Evolutionary conservation across 306 rosid genomes (phyloP).

Genomic region (Quercus ilex): DNA sequence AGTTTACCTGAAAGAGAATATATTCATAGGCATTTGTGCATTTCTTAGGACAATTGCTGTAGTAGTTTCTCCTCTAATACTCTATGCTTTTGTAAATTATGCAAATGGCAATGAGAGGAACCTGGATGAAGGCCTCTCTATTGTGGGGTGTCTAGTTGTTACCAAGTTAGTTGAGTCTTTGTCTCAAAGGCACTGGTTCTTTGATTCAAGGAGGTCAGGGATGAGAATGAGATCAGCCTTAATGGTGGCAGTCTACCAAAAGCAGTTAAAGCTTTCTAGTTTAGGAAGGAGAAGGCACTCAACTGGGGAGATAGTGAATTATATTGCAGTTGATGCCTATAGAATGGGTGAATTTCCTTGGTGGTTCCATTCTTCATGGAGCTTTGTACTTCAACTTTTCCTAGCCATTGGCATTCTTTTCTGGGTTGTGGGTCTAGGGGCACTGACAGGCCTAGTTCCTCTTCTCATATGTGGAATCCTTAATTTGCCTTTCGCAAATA

Average conservation of each 20-base stretch:
- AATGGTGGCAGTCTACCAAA: too few relatives aligned
- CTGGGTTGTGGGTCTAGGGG: too few relatives aligned
- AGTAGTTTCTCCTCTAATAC: constrained; percentile 54
- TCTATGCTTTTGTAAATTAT: constrained; percentile 65
- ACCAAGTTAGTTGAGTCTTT: constrained; percentile 11
- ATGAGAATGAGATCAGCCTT: too few relatives aligned
- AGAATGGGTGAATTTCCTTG: constrained; percentile 81
- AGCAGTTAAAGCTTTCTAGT: constrained; percentile 65
- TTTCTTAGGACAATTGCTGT: constrained; percentile 50
- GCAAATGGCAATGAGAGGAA: constrained; percentile 29
- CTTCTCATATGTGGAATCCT: too few relatives aligned
- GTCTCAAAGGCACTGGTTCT: too few relatives aligned
- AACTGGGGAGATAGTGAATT: constrained; percentile 72
- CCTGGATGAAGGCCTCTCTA: constrained; percentile 43
- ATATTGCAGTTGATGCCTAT: constrained; percentile 76
- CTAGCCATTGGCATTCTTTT: too few relatives aligned
- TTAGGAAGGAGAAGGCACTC: constrained; percentile 58
- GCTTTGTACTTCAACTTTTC: too few relatives aligned
- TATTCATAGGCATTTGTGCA: constrained; percentile 41
- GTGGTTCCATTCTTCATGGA: constrained; percentile 53
- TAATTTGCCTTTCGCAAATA: too few relatives aligned
- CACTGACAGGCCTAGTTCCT: too few relatives aligned
- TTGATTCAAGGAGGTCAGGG: too few relatives aligned
- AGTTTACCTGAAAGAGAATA: constrained; percentile 52
- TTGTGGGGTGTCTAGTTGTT: constrained; percentile 45